Percentiles rank a stretch among this genome's conserved stretches.
Conservation (phyloP, 2,329 filamentous ascomycete genomes). For the Dryadomyces quercus-mongolicae region DNA sequence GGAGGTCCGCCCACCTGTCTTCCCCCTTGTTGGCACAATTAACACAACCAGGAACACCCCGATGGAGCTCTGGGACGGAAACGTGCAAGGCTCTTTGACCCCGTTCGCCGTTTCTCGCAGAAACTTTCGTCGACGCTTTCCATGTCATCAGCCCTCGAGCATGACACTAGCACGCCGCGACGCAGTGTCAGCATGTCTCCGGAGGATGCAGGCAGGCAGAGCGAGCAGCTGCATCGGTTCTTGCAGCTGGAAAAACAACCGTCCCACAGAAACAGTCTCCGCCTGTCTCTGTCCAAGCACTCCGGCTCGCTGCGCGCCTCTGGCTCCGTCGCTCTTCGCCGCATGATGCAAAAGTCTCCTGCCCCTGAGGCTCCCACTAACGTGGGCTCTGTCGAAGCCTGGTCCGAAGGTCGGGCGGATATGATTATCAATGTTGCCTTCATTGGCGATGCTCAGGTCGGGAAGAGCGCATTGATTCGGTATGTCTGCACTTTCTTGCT, state of each 20-base stretch:
- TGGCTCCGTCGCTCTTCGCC: conserved; percentile 4
- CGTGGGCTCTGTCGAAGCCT: background rate
- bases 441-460: conserved; percentile 11
- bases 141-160: background rate
- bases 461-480: conserved; percentile 13
- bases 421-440: conserved; percentile 13
- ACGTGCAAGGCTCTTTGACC: conserved; percentile 8
- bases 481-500: conserved; percentile 1
- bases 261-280: conserved; percentile 1
- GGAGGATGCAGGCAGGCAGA: conserved; percentile 8
- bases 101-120: conserved; percentile 11
- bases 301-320: conserved; percentile 3
- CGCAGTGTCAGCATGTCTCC: conserved; percentile 3
- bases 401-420: conserved; percentile 9
- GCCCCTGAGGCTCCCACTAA: background rate
- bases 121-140: conserved; percentile 8
- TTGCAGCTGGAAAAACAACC: background rate
- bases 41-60: background rate
- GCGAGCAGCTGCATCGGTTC: conserved; percentile 6
- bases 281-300: conserved; percentile 5
- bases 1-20: background rate
- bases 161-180: background rate
- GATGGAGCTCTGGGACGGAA: conserved; percentile 4
- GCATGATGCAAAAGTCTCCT: conserved; percentile 6
- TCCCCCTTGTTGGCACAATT: background rate